Evolutionary conservation across 2,329 filamentous ascomycete genomes (phyloP), one percentile per base, ranked within the genome.

Genomic region (Cordyceps javanica): DNA sequence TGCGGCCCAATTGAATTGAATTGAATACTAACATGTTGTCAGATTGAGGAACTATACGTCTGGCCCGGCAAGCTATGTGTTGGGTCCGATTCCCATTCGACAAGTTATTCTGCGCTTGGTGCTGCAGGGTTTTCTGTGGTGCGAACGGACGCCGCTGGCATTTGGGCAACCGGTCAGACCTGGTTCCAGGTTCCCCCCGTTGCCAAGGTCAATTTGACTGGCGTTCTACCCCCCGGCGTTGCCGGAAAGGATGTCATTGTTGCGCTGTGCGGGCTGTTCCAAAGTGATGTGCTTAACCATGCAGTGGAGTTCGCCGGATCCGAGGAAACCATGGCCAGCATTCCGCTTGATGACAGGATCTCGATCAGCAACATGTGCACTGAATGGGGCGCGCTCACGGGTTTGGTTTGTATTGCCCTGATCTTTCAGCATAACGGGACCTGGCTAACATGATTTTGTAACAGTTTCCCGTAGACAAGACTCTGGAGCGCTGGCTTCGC

Each of bases 201-300:
- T 28, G 90, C 89, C 1, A 87, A 88, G 72, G 82, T 97, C 25
- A 92, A 82, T 0, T 78, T 97, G 11, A 89, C 81, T 0, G 92
- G 91, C 7, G 72, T 82, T 0, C 75, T 96, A 7, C 92, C 90
- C 0, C 75, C 77, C 1, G 92, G 92, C 11, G 91, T 96, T 1
- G 91, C 88, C 0, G 93, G 91, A 30, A 97, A 99, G 72, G 94
- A 97, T 70, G 89, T 96, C 13, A 97, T 97, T 63, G 82, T 97
- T 26, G 90, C 91, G 0, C 80, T 97, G 1, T 95, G 90, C 64
- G 90, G 89, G 1, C 74, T 96, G 0, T 95, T 97, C 76, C 89
- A 89, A 72, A 84, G 91, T 64, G 90, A 96, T 45, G 93, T 97
- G 0, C 79, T 97, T 14, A 97, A 97, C 73, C 91, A 96, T 68